Evolutionary conservation across 805 yeast species (phyloP).

Genomic region (Metschnikowia vanudenii): DNA sequence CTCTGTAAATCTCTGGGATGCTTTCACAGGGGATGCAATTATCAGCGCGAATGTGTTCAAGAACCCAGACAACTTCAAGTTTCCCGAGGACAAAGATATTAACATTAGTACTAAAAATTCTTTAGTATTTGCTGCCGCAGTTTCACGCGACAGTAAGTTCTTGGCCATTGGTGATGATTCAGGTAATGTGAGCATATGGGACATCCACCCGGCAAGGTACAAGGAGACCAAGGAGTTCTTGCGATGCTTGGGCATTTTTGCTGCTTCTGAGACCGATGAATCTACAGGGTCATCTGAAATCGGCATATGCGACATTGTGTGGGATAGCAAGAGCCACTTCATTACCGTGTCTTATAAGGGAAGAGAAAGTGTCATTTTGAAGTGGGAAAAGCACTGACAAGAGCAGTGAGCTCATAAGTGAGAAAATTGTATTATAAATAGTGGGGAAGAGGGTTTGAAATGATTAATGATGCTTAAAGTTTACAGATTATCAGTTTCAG

Average conservation of each 20-base stretch:
- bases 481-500: neutral
- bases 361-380: constrained; percentile 20
- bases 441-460: neutral
- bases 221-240: constrained; percentile 17
- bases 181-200: constrained; percentile 58
- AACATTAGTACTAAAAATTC: constrained; percentile 40
- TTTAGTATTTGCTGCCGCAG: constrained; percentile 52
- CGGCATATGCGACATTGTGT: constrained; percentile 39
- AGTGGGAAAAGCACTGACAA: constrained; percentile 10
- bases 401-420: neutral
- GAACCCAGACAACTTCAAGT: constrained; percentile 24
- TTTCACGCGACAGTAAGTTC: constrained; percentile 49
- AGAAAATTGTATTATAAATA: constrained; percentile 1
- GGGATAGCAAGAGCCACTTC: constrained; percentile 31
- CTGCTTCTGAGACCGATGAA: constrained; percentile 7
- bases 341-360: constrained; percentile 38
- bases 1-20: constrained; percentile 65
- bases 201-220: constrained; percentile 25
- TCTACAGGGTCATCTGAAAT: constrained; percentile 5
- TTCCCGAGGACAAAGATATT: constrained; percentile 12
- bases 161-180: constrained; percentile 67
- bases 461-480: neutral
- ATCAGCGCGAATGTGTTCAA: constrained; percentile 32
- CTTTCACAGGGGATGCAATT: constrained; percentile 40
- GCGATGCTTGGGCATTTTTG: constrained; percentile 27